phyloP scores from a whole-genome alignment of 768 basidiomycete species.

The Termitomyces sp. region DNA sequence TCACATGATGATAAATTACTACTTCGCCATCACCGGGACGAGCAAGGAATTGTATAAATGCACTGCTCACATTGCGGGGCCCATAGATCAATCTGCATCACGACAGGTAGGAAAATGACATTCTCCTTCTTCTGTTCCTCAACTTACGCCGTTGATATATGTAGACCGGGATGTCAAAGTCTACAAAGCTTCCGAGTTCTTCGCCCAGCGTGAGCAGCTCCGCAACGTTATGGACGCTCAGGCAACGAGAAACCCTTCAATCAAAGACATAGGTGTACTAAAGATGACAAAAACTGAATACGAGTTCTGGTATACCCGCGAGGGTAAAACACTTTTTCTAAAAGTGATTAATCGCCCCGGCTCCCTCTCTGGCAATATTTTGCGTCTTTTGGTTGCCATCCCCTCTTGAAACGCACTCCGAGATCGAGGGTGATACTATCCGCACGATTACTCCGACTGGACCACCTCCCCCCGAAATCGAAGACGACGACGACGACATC shows the following conservation, averaged over 20 bases:
- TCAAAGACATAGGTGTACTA: neutral
- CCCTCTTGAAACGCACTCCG: neutral
- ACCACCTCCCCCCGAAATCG: neutral
- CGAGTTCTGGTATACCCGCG: neutral
- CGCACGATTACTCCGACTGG: neutral
- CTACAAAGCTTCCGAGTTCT: neutral
- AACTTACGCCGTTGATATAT: neutral
- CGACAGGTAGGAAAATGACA: neutral
- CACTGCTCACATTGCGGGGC: no score
- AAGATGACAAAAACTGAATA: neutral
- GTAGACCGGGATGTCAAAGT: neutral
- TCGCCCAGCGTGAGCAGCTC: neutral
- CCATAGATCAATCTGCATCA: neutral
- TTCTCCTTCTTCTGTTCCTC: neutral
- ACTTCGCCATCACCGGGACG: no score
- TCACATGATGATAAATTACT: no score
- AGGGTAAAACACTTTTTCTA: neutral
- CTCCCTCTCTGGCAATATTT: conserved; percentile 4
- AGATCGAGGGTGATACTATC: neutral
- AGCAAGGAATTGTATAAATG: no score
- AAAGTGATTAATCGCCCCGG: conserved; percentile 2
- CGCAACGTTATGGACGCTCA: neutral
- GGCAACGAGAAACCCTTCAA: neutral
- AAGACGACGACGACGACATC: neutral
- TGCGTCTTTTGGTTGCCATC: neutral